Base-by-base conservation (phyloP, 345 rosid genomes). In the Atalantia buxifolia region DNA sequence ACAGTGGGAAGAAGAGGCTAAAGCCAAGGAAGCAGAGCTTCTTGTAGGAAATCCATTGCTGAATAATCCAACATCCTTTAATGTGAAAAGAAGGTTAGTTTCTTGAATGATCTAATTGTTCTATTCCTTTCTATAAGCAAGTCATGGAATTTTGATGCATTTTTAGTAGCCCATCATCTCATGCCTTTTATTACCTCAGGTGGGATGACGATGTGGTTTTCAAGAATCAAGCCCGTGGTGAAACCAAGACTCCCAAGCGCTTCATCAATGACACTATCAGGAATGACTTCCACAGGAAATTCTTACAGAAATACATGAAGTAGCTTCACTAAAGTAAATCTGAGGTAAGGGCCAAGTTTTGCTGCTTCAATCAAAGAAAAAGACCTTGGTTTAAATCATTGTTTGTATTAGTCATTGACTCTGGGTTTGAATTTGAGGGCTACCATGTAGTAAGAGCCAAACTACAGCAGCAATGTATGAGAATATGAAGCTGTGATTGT, bases 181-280 rank as follows among this genome's bases (percentile, higher is more conserved):
- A 12, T 72, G 64, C 50, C 1, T 76, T 67, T 56, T 48, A 27
- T 31, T 71, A 75, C 66, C 42, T 80, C 84, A 96, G 99, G 88
- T 96, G 99, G 99, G 99, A 96, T 53, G 99, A 96, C 62, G 99
- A 96, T 88, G 99, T 96, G 76, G 98, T 94, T 8, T 94, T 96
- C 87, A 96, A 94, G 92, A 96, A 96, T 81, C 99, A 96, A 88
- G 89, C 99, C 21, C 94, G 99, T 38, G 99, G 98, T 30, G 99
- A 94, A 88, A 88, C 88, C 77, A 96, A 94, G 90, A 77, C 95
- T 48, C 90, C 92, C 1, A 96, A 96, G 89, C 98, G 98, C 84
- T 94, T 96, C 90, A 94, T 94, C 86, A 96, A 96, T 72, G 99
- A 94, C 86, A 96, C 99, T 30, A 92, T 94, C 50, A 89, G 99